phyloP scores from a whole-genome alignment of 225 moss, liverwort and hornwort genomes.

The Physcomitrium patens region DNA sequence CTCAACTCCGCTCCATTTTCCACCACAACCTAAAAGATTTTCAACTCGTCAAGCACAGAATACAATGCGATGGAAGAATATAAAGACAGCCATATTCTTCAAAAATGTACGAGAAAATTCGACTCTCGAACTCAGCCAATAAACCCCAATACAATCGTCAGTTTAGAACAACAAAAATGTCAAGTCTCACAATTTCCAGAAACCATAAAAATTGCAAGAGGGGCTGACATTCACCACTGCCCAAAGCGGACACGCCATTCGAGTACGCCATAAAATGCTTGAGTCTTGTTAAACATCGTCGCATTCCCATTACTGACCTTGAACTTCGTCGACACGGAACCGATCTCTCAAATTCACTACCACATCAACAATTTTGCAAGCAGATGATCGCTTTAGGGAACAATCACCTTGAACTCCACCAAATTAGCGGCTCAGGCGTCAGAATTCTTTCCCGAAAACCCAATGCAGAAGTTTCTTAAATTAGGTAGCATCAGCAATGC shows the following conservation, averaged over 20 bases:
- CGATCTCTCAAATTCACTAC: neutral
- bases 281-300: slow-evolving; percentile 15
- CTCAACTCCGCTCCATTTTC: slow-evolving; percentile 24
- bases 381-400: neutral
- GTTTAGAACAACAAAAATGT: neutral
- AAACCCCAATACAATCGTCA: neutral
- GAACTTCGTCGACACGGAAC: neutral
- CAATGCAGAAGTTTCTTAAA: no score
- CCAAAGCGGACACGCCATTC: slow-evolving; percentile 12
- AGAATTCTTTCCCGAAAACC: no score
- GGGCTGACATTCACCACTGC: slow-evolving; percentile 2
- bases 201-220: neutral
- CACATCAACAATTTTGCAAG: neutral
- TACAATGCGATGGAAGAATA: slow-evolving; percentile 2
- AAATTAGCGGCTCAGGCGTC: no score
- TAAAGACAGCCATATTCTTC: neutral
- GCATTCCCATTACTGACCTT: slow-evolving; percentile 24
- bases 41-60: neutral
- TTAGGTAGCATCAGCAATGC: no score
- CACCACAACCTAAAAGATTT: slow-evolving; percentile 28
- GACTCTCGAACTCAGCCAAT: neutral
- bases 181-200: neutral
- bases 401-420: no score
- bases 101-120: neutral
- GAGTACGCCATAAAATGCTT: slow-evolving; percentile 31